Evolutionary conservation across 2,329 filamentous ascomycete genomes (phyloP), one percentile per base, ranked within the genome.

Genomic region (Neopestalotiopsis clavispora): DNA sequence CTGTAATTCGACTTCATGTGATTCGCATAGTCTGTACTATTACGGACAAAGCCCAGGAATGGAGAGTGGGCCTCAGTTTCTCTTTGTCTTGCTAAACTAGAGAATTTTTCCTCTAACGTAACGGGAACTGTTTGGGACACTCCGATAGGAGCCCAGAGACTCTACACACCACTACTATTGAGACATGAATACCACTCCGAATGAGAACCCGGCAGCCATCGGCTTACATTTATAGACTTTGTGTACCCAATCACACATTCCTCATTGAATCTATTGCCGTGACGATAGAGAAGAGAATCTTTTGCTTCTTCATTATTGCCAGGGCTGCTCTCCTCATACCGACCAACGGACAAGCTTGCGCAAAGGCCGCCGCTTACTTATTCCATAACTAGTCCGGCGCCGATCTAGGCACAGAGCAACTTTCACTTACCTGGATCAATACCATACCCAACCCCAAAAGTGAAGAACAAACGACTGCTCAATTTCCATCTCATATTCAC

Each of bases 71-170:
- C 30, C 65, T 56, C 34, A 32, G 59, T 67, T 67, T 52, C 58
- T 62, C 57, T 62, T 56, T 49, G 49, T 61, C 40, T 56, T 56
- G 45, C 40, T 59, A 45, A 52, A 56, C 20, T 42, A 34, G 52
- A 67, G 40, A 63, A 67, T 52, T 62, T 67, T 67, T 67, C 40
- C 56, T 63, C 23, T 67, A 57, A 67, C 66, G 66, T 67, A 67
- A 67, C 38, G 49, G 45, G 40, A 56, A 63, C 14, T n/a, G 12
- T 32, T 62, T 56, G 49, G 42, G 30, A 58, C 56, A 56, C 65
- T 67, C 65, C 65, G 65, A 67, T 67, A 67, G 65, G 65, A 60
- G 45, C 52, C 42, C 23, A 32, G 34, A 17, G 23, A 38, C 42
- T 28, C n/a, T 23, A 20, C 9, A 42, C 30, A 63, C 17, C 30